Conservation (phyloP, 495 filamentous ascomycete genomes). For the Penicillium argentinense region DNA sequence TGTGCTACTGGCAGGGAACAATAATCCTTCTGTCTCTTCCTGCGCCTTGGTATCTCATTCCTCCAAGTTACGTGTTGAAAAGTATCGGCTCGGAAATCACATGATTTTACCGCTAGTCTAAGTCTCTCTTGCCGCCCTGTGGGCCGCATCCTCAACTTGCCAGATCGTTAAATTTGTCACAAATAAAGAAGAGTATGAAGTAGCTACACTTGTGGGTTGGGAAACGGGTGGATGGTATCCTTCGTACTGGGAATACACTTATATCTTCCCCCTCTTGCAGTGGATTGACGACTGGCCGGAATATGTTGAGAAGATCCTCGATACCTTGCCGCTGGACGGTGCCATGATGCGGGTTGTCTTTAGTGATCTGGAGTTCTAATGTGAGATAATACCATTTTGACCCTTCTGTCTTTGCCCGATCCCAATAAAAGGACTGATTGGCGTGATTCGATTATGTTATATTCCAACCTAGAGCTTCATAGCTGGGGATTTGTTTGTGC, state of each 20-base stretch:
- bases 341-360: constrained; percentile 26
- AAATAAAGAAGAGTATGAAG: constrained; percentile 13
- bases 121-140: background rate
- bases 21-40: too few relatives aligned
- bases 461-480: too few relatives aligned
- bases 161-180: constrained; percentile 11
- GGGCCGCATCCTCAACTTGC: constrained; percentile 2
- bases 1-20: too few relatives aligned
- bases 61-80: too few relatives aligned
- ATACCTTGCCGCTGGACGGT: constrained; percentile 24
- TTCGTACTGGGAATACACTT: constrained; percentile 50
- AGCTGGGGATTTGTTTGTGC: too few relatives aligned
- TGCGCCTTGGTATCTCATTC: too few relatives aligned
- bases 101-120: background rate
- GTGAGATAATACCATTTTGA: too few relatives aligned
- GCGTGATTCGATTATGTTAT: too few relatives aligned
- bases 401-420: too few relatives aligned
- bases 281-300: constrained; percentile 26
- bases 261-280: constrained; percentile 24
- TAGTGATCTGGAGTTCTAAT: constrained; percentile 24
- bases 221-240: constrained; percentile 50
- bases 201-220: constrained; percentile 48
- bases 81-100: background rate
- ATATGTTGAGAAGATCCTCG: constrained; percentile 25
- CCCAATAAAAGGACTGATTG: too few relatives aligned